phyloP scores from a whole-genome alignment of 176 grass and related monocot genomes.

The Tillandsia leiboldiana region DNA sequence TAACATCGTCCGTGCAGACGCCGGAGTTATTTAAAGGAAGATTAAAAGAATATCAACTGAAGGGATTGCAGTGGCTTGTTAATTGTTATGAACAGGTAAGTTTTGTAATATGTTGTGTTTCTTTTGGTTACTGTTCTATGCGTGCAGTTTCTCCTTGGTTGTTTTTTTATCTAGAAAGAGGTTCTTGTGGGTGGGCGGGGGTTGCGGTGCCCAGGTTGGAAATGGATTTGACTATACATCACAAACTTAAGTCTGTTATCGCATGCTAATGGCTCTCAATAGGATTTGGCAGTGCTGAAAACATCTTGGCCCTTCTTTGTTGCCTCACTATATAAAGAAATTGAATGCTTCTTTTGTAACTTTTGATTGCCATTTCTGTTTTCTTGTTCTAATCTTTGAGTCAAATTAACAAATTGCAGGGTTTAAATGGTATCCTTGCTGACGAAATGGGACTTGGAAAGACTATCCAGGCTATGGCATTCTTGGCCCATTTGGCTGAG shows the following conservation, averaged over 20 bases:
- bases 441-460: slow-evolving; percentile 99
- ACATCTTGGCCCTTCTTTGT: too few species aligned
- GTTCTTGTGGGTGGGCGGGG: too few species aligned
- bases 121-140: slow-evolving; percentile 3
- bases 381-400: slow-evolving; percentile 5
- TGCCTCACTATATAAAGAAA: too few species aligned
- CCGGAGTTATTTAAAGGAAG: slow-evolving; percentile 90
- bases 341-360: slow-evolving; percentile 4
- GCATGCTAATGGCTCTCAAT: too few species aligned
- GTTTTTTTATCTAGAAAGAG: too few species aligned
- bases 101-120: slow-evolving; percentile 15
- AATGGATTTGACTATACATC: too few species aligned
- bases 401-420: slow-evolving; percentile 32
- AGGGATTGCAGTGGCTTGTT: slow-evolving; percentile 97
- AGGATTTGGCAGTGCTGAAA: too few species aligned
- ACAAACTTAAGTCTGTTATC: too few species aligned
- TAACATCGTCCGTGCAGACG: slow-evolving; percentile 77
- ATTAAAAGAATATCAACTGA: slow-evolving; percentile 98
- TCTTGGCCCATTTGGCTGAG: slow-evolving; percentile 98
- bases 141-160: too few species aligned
- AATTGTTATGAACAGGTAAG: slow-evolving; percentile 98
- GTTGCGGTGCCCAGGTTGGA: too few species aligned
- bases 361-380: slow-evolving; percentile 8
- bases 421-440: slow-evolving; percentile 99
- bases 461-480: slow-evolving; percentile 98